Evolutionary conservation across 2,329 filamentous ascomycete species (phyloP).

Genomic region (Exutisphaerella laricina): DNA sequence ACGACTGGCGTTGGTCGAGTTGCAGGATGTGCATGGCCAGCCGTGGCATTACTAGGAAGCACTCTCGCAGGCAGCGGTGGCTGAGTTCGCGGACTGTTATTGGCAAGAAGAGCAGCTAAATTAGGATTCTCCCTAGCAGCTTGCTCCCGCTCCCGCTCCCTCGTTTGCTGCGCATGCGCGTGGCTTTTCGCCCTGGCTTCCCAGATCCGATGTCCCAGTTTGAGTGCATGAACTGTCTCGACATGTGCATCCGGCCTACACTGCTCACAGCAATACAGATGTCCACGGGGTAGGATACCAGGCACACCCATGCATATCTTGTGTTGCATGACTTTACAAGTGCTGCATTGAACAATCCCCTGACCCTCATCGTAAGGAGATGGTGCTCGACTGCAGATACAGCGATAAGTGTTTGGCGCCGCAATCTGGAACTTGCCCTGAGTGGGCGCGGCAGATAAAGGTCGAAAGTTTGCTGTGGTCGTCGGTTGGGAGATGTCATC

Average conservation of each 20-base stretch:
- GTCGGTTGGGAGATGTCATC: not conserved
- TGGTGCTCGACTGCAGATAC: not conserved
- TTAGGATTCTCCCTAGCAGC: not conserved
- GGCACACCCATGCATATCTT: conserved; percentile 5
- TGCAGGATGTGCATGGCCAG: not conserved
- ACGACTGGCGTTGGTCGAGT: not conserved
- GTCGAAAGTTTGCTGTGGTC: not conserved
- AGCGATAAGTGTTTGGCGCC: not conserved
- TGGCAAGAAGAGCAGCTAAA: not conserved
- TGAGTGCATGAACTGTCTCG: not conserved
- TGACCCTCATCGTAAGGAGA: not conserved
- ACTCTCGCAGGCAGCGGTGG: not conserved
- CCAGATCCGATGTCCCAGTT: conserved; percentile 1
- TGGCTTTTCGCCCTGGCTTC: not conserved
- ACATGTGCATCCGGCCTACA: conserved; percentile 2
- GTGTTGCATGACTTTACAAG: conserved; percentile 4
- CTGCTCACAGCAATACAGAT: conserved; percentile 3
- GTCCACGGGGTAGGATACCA: not conserved
- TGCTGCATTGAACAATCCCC: conserved; percentile 1
- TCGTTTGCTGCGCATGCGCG: not conserved
- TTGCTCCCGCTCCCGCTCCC: not conserved
- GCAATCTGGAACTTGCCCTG: conserved; percentile 3
- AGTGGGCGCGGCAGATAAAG: not conserved
- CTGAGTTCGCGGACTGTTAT: not conserved
- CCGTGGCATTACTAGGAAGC: not conserved